Conservation (phyloP, 129 eudicot genomes). For the Smallanthus sonchifolius region DNA sequence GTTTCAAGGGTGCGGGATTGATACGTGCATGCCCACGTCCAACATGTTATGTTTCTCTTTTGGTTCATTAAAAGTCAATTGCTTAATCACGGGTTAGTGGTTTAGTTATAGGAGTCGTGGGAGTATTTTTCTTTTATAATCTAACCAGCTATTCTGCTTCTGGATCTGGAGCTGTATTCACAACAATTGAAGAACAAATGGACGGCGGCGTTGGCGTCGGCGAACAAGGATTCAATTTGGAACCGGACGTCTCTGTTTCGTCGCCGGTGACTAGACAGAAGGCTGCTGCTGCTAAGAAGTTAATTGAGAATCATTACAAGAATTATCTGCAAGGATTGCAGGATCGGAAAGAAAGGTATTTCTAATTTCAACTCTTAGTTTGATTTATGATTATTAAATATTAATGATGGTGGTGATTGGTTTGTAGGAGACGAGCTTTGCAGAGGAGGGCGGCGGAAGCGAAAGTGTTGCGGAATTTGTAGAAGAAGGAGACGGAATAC, state of each 20-base stretch:
- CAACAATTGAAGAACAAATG: constrained; percentile 29
- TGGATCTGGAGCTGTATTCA: constrained; percentile 22
- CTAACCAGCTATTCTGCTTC: neutral
- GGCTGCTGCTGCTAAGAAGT: constrained; percentile 82
- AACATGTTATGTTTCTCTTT: too few species aligned
- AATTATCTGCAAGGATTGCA: constrained; percentile 79
- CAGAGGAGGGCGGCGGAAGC: constrained; percentile 83
- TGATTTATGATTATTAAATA: neutral
- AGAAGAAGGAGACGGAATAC: constrained; percentile 77
- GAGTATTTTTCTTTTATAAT: neutral
- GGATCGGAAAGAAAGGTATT: constrained; percentile 80
- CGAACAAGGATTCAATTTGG: constrained; percentile 59
- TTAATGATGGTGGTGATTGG: constrained; percentile 11
- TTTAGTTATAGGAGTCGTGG: too few species aligned
- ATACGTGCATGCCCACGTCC: too few species aligned
- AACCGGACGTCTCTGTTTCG: constrained; percentile 67
- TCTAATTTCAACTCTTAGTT: neutral
- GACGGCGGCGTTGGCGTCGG: constrained; percentile 39
- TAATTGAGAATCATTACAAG: constrained; percentile 90
- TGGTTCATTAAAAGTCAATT: too few species aligned
- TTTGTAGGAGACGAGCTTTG: constrained; percentile 64
- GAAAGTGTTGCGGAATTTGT: constrained; percentile 75
- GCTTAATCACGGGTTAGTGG: too few species aligned
- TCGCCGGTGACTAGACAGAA: constrained; percentile 88
- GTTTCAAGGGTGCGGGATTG: too few species aligned